Percentiles rank a stretch among this genome's conserved stretches.
These are phyloP conservation scores for Fraxinus sp. DNA, from an alignment of 305 asterid species.

Conservation along the genomic window DNA sequence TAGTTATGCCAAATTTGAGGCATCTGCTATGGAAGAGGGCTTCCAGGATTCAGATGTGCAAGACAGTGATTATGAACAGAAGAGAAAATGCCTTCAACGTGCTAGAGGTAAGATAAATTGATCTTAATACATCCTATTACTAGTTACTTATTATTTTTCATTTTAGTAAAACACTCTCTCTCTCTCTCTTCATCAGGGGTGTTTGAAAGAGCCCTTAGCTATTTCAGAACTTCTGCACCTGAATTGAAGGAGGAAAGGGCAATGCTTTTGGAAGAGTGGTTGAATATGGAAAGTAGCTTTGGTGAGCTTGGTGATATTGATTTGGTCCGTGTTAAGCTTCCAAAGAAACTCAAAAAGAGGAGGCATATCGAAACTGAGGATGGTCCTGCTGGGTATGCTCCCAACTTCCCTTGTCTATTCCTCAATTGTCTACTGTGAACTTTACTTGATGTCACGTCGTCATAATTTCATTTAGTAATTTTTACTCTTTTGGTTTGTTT, in stretches of 20 bases:
- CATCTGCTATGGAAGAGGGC: conserved; percentile 53
- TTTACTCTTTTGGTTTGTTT: not conserved
- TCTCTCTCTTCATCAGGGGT: conserved; percentile 44
- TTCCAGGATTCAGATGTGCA: conserved; percentile 35
- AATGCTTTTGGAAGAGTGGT: conserved; percentile 88
- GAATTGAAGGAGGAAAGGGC: conserved; percentile 90
- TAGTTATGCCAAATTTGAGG: conserved; percentile 91
- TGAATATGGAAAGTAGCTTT: conserved; percentile 66
- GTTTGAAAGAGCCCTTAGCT: conserved; percentile 70
- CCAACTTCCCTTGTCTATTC: not conserved
- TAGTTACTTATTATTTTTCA: not conserved
- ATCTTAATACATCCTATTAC: not conserved
- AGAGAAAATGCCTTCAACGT: conserved; percentile 54
- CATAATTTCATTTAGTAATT: not conserved
- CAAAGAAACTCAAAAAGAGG: conserved; percentile 86
- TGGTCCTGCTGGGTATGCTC: conserved; percentile 72
- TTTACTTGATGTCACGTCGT: not conserved
- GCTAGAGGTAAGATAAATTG: conserved; percentile 61
- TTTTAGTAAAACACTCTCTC: not conserved
- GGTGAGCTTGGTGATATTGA: conserved; percentile 74
- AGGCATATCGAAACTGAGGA: conserved; percentile 79
- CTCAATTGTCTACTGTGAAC: not conserved
- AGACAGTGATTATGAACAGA: conserved; percentile 50
- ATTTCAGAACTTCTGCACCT: conserved; percentile 76
- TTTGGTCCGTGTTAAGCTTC: conserved; percentile 62